Base-by-base conservation (phyloP, 1,139 yeast genomes). In the Sugiyamaella castrensis region DNA sequence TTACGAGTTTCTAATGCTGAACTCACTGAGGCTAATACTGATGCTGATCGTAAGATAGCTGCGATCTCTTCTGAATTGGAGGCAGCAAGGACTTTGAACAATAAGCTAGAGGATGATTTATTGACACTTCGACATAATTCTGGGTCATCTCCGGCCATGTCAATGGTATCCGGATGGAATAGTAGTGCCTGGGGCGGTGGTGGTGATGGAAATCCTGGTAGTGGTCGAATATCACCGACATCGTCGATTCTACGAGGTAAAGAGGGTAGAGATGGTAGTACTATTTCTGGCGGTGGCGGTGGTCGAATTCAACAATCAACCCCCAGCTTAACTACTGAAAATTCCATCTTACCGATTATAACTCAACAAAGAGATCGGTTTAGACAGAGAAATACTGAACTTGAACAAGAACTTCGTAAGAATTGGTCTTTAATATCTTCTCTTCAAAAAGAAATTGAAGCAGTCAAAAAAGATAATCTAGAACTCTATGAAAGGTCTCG, bases 361-460 rank as follows among this genome's bases (percentile, higher is more conserved):
- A 89, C 97, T 19, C 91, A 92, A 61, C 98, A 92, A 69, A 80
- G 98, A 66, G 98, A 92, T 66, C 74, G 98, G 55, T 89, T 91
- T 73, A 80, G 95, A 59, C 79, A 80, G 29, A 77, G 91, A 51
- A 88, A 85, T 60, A 79, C 77, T 48, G 96, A 88, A 62, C 74
- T 92, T 46, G 98, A 92, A 64, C 86, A 85, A 48, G 95, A 88
- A 59, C 64, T 83, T 41, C 81, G 87, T 62, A 80, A 79, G 57
- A 81, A 78, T 56, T 74, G 75, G 52, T 67, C 70, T 27, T 72
- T 74, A 31, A 75, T 83, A 15, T 74, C 71, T 42, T 87, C 85
- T 48, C 71, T 87, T 54, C 81, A 80, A 53, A 70, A 85, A 50
- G 89, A 87, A 58, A 69, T 87, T 44, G 79, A 76, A 46, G 68